A percentile compares a stretch with the other conserved stretches of the same genome.
Evolutionary conservation across 345 rosid species (phyloP).

Genomic region (Acer campestre): DNA sequence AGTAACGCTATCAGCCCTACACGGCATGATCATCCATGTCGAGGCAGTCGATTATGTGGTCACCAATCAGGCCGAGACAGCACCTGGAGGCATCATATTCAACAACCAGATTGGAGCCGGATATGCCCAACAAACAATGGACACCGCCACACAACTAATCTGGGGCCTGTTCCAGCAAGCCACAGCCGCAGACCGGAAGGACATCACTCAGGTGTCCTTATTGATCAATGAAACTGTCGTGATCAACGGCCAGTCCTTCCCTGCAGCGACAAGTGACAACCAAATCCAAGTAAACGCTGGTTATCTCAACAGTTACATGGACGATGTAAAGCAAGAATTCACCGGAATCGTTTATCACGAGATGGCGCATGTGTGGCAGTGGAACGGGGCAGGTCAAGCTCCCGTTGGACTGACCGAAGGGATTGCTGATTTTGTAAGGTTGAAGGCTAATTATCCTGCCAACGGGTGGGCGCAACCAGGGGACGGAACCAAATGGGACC

Average conservation of each 20-base stretch:
- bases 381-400: slow-evolving; percentile 63
- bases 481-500: slow-evolving; percentile 60
- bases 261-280: background rate
- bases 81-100: slow-evolving; percentile 22
- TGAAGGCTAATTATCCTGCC: slow-evolving; percentile 47
- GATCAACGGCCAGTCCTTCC: background rate
- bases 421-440: slow-evolving; percentile 65
- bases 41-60: slow-evolving; percentile 22
- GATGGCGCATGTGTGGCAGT: slow-evolving; percentile 74
- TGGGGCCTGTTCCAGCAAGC: slow-evolving; percentile 27
- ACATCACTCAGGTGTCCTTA: background rate
- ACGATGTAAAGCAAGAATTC: slow-evolving; percentile 49
- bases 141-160: slow-evolving; percentile 14
- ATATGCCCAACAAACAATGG: slow-evolving; percentile 16
- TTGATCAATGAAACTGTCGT: background rate
- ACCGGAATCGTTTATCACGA: slow-evolving; percentile 71
- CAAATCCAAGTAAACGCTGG: slow-evolving; percentile 14
- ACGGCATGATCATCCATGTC: background rate
- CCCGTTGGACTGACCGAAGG: slow-evolving; percentile 65
- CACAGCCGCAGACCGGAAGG: slow-evolving; percentile 12
- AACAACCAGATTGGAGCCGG: slow-evolving; percentile 17
- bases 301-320: slow-evolving; percentile 17
- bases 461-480: slow-evolving; percentile 66
- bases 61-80: slow-evolving; percentile 10
- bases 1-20: background rate